Base-by-base conservation (phyloP, 345 rosid species). In the Nephelium lappaceum region DNA sequence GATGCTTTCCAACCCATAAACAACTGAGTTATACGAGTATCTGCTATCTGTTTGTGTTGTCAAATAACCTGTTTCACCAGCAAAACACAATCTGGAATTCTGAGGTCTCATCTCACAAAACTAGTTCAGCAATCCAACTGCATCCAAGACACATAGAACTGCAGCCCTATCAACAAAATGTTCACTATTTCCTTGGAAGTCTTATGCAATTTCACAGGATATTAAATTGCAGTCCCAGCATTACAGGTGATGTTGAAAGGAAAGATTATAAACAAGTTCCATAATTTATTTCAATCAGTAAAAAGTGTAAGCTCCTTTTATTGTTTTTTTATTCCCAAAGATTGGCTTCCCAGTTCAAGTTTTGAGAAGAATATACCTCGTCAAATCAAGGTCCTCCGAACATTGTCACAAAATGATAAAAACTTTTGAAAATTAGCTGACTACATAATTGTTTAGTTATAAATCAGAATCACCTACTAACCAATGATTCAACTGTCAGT, bases 121-220 rank as follows among this genome's bases (percentile, higher is more conserved):
- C 23, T 41, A 24, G 77, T 43, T 60, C 76, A 58, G 23, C 55
- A 73, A 73, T 41, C 19, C 65, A 58, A 73, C 76, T 73, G 67
- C 67, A 73, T 8, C 36, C 14, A 73, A 68, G 19, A 18, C 67
- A 60, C 14, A 73, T 16, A 53, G 47, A 73, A 36, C 8, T 60
- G 16, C 67, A 39, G 68, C 38, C 47, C 38, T 60, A 61, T 60
- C 67, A 73, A 73, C 41, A 41, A 23, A 60, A 58, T 45, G 63
- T 60, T 39, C 14, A 23, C 9, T 12, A 24, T 39, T 14, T 42
- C 70, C 47, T 64, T 7, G 3, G 27, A 8, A 31, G 18, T 18
- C 2, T 42, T 8, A 74, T 16, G 43, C 43, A 24, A 55, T 19
- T 41, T 24, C 57, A 74, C 24, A 21, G 61, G 19, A 61, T 57